Evolutionary conservation across 2,329 filamentous ascomycete species (phyloP).

Genomic region (Colletotrichum liriopes): DNA sequence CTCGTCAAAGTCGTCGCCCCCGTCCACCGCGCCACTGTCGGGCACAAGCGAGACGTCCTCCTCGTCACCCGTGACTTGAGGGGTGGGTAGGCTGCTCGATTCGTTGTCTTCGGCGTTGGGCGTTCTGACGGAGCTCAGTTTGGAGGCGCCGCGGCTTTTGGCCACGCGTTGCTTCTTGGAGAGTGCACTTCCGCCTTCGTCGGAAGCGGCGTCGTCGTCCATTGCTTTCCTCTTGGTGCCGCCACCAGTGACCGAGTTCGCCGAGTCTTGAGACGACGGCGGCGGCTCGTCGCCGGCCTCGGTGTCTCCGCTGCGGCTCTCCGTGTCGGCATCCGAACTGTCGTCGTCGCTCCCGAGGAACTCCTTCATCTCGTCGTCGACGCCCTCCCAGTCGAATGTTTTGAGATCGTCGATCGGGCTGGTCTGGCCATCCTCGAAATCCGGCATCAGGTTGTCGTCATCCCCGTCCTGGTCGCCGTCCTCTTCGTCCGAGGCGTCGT

Average conservation of each 20-base stretch:
- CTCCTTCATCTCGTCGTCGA: constrained; percentile 82
- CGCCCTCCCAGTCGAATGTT: constrained; percentile 73
- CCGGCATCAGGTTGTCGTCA: constrained; percentile 65
- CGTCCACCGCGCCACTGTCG: constrained; percentile 47
- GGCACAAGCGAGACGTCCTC: constrained; percentile 50
- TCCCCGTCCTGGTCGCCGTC: constrained; percentile 57
- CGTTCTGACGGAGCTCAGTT: constrained; percentile 62
- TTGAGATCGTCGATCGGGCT: constrained; percentile 71
- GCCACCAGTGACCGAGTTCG: constrained; percentile 5
- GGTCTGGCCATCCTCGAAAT: constrained; percentile 61
- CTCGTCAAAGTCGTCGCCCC: constrained; percentile 62
- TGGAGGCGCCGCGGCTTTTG: constrained; percentile 61
- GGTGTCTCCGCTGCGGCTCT: constrained; percentile 43
- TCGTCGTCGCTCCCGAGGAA: constrained; percentile 75
- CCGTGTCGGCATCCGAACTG: constrained; percentile 58
- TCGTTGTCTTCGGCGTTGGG: constrained; percentile 56
- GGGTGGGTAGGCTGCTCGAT: constrained; percentile 58
- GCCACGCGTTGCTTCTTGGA: constrained; percentile 68
- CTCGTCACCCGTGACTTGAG: constrained; percentile 59
- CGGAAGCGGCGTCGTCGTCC: constrained; percentile 48
- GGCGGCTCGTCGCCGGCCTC: constrained; percentile 43
- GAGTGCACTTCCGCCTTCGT: constrained; percentile 51
- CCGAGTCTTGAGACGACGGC: constrained; percentile 31
- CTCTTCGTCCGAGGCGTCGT: constrained; percentile 53
- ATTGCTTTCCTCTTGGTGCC: constrained; percentile 41